Evolutionary conservation across 2,329 filamentous ascomycete species (phyloP).

Genomic region (Apiospora malaysiana): DNA sequence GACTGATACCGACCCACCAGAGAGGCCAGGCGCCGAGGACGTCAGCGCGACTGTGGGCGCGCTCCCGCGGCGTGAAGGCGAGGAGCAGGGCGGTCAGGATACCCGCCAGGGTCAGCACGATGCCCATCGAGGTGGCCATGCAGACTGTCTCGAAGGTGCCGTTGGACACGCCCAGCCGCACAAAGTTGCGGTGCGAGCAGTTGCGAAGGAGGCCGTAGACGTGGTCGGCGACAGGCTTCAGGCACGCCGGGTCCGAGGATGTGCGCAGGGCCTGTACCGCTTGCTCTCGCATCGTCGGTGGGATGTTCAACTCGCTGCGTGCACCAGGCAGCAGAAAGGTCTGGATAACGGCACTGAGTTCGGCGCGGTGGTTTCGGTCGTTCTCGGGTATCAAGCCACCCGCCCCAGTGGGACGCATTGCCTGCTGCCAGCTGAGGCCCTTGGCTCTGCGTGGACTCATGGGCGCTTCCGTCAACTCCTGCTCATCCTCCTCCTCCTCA

Average conservation of each 20-base stretch:
- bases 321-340: conserved; percentile 48
- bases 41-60: conserved; percentile 48
- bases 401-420: neutral
- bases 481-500: neutral
- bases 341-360: conserved; percentile 47
- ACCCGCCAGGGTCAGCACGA: conserved; percentile 46
- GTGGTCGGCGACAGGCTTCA: conserved; percentile 53
- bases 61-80: conserved; percentile 38
- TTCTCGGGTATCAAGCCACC: neutral
- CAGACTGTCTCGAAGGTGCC: conserved; percentile 56
- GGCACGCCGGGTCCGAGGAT: conserved; percentile 45
- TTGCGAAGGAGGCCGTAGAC: conserved; percentile 52
- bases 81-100: conserved; percentile 48
- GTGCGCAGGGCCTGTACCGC: conserved; percentile 44
- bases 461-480: neutral
- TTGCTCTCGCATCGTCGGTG: conserved; percentile 46
- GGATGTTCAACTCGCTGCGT: conserved; percentile 55
- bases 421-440: neutral
- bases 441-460: neutral
- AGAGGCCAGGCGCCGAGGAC: conserved; percentile 51
- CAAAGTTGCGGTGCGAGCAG: conserved; percentile 56
- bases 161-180: conserved; percentile 60
- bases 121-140: conserved; percentile 50
- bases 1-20: conserved; percentile 51
- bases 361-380: conserved; percentile 30